These are phyloP conservation scores for Begonia loranthoides DNA, from an alignment of 306 rosid genomes.

Conservation along the genomic window DNA sequence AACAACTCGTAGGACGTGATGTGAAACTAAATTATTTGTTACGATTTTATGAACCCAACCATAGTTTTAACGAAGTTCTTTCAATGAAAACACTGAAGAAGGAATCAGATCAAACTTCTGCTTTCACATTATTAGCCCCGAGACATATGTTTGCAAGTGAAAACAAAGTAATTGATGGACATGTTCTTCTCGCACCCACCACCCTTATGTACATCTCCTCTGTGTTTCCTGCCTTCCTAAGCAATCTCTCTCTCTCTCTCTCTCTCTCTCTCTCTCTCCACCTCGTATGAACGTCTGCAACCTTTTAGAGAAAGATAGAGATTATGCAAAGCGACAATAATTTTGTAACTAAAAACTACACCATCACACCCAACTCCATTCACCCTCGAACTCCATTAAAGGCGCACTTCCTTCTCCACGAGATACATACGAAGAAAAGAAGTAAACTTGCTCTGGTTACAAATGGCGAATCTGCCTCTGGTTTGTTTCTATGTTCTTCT, in stretches of 20 bases:
- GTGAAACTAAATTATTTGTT: no score
- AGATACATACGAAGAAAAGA: background rate
- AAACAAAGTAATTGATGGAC: no score
- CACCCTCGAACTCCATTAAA: background rate
- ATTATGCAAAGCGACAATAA: background rate
- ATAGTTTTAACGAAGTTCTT: no score
- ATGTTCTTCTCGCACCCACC: no score
- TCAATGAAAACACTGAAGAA: no score
- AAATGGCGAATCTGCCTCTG: constrained; percentile 18
- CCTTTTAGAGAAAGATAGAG: background rate
- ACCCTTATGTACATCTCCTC: no score
- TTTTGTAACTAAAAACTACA: background rate
- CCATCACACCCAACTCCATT: background rate
- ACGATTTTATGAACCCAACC: no score
- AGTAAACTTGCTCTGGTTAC: background rate
- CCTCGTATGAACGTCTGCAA: background rate
- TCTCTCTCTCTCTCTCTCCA: background rate
- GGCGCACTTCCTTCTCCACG: background rate
- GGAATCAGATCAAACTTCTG: no score
- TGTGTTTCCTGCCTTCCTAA: background rate
- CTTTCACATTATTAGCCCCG: no score
- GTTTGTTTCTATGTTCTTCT: constrained; percentile 19
- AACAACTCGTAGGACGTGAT: no score
- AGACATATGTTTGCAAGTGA: no score
- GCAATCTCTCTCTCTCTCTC: background rate